Base-by-base conservation (phyloP, 768 basidiomycete genomes). In the Boletellus ananas region DNA sequence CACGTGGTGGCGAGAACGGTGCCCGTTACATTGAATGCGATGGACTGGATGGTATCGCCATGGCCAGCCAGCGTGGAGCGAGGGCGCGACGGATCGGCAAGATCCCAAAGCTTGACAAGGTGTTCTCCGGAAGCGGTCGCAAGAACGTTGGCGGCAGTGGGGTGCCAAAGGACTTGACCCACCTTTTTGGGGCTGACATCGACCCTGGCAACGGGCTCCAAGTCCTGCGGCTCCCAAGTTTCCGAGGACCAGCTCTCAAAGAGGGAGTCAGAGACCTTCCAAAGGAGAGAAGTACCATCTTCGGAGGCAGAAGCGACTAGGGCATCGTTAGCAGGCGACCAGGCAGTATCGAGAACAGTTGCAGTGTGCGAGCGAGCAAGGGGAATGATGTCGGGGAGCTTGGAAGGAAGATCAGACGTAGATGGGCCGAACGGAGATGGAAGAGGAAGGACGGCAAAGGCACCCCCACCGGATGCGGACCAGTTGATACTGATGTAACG, bases 161-260 rank as follows among this genome's bases (percentile, higher is more conserved):
- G 94, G 67, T 98, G 92, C 78, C 91, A 99, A 27, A 89, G 71
- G 36, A 96, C 88, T 62, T 97, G 95, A 0, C 95, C 95, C 52
- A 95, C 82, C 73, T 97, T 96, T 53, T 93, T 83, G 1, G 86
- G 78, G 8, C 85, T 88, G 12, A 77, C 90, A 59, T 84, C 83
- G 71, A 91, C 83, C 53, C 82, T 80, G 33, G 81, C 73, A n/a
- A 92, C 82, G 12, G 95, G 94, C 55, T 89, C 86, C 49, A 96
- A 79, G 69, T 97, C 93, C 34, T 73, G 70, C 1, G 90, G 86
- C 4, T 76, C 81, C 90, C 93, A 96, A 41, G 77, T 75, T 17
- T 95, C 94, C 34, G 74, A 72, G 29, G 84, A 84, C 93, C 94
- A 96, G 9, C 83, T 89, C 34, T 90, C 88, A 55, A 97, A 96